phyloP scores from a whole-genome alignment of 257 asterid genomes.

The Galeopsis tetrahit region DNA sequence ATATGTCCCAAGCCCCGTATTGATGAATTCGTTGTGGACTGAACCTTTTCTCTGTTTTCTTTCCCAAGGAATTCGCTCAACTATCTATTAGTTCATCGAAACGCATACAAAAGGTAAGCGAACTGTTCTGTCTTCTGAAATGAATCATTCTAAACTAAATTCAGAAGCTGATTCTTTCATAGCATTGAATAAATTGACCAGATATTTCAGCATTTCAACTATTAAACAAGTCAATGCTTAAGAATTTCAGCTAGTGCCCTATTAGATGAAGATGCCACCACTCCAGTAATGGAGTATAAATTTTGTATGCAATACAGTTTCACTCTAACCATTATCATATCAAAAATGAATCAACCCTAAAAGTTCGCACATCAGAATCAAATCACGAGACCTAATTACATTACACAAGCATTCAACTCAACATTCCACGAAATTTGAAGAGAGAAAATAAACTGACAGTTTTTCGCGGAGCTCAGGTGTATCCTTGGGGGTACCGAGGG shows the following conservation, averaged over 20 bases:
- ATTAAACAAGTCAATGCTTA: not conserved
- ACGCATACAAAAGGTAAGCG: not conserved
- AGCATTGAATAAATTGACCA: not conserved
- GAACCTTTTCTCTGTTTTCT: not conserved
- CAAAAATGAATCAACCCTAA: not conserved
- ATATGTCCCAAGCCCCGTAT: not conserved
- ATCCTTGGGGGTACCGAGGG: conserved; percentile 92
- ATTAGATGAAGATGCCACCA: not conserved
- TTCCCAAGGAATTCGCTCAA: not conserved
- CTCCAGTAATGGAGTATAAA: not conserved
- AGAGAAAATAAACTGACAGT: conserved; percentile 55
- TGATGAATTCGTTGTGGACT: not conserved
- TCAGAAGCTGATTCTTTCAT: not conserved
- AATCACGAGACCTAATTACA: conserved; percentile 3
- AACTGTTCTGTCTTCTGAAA: not conserved
- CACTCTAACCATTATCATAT: not conserved
- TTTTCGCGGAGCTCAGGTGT: conserved; percentile 93
- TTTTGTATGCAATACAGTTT: not conserved
- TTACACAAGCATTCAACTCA: not conserved
- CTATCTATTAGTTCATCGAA: not conserved
- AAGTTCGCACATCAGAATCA: not conserved
- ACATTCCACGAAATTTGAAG: not conserved
- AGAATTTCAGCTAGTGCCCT: not conserved
- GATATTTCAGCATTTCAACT: conserved; percentile 10
- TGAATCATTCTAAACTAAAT: not conserved